These are phyloP conservation scores for Ramicandelaber brevisporus DNA, from an alignment of 192 early-diverging fungal genomes.

Conservation along the genomic window DNA sequence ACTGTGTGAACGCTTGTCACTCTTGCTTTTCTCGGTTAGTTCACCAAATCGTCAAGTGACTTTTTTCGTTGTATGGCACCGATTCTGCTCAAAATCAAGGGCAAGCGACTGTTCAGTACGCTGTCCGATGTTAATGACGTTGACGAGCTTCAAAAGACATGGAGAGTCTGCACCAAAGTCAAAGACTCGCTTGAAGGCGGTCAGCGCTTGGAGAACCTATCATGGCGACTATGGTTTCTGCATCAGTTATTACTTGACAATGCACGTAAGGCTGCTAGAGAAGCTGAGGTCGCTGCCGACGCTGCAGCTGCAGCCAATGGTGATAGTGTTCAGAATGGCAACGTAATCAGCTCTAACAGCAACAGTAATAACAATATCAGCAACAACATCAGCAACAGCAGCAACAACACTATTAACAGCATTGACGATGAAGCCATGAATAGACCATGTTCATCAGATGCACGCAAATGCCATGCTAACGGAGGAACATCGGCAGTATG, in stretches of 20 bases:
- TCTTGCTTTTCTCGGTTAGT: too few species aligned
- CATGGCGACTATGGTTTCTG: slow-evolving; percentile 65
- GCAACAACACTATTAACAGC: slow-evolving; percentile 1
- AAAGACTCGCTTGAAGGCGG: slow-evolving; percentile 64
- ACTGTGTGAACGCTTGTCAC: too few species aligned
- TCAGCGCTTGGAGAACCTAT: slow-evolving; percentile 55
- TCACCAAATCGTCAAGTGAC: too few species aligned
- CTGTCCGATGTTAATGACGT: slow-evolving; percentile 44
- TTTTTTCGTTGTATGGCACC: too few species aligned
- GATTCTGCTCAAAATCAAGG: slow-evolving; percentile 43
- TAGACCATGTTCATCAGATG: too few species aligned
- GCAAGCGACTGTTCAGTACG: slow-evolving; percentile 41
- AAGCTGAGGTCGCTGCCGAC: slow-evolving; percentile 29
- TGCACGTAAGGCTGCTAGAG: slow-evolving; percentile 17
- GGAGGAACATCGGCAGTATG: background rate
- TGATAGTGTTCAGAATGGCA: slow-evolving; percentile 8
- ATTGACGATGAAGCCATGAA: too few species aligned
- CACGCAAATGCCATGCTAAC: background rate
- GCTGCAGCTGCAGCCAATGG: slow-evolving; percentile 20
- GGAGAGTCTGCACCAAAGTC: slow-evolving; percentile 66
- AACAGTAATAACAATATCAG: slow-evolving; percentile 4
- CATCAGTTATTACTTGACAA: slow-evolving; percentile 32
- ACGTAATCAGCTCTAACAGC: slow-evolving; percentile 11
- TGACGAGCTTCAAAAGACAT: slow-evolving; percentile 48
- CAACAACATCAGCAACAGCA: background rate